A percentile compares a stretch with the other conserved stretches of the same genome.
Conservation (phyloP, 768 basidiomycete genomes). For the Suillus subaureus region DNA sequence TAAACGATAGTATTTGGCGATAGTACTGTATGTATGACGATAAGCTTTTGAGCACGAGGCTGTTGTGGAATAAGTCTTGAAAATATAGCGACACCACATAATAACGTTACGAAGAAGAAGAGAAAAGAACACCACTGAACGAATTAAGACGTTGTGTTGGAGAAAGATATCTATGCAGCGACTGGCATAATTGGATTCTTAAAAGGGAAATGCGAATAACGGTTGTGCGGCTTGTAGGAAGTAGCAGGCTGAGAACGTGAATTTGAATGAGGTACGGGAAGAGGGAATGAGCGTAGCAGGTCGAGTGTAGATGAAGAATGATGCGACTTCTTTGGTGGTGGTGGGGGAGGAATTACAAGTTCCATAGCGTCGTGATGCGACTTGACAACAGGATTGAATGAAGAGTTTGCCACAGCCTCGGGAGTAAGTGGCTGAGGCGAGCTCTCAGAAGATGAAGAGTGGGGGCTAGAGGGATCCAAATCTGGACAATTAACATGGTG, state of each 20-base stretch:
- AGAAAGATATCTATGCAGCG: slow-evolving; percentile 20
- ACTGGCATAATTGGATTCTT: slow-evolving; percentile 24
- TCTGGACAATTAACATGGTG: slow-evolving; percentile 39
- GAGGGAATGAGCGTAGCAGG: slow-evolving; percentile 49
- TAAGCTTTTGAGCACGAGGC: slow-evolving; percentile 13
- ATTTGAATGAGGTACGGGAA: slow-evolving; percentile 39
- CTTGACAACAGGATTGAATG: slow-evolving; percentile 23
- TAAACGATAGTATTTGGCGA: background rate
- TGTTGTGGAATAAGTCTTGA: slow-evolving; percentile 33
- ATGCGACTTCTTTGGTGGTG: slow-evolving; percentile 27
- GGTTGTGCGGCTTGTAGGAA: slow-evolving; percentile 29
- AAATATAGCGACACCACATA: slow-evolving; percentile 38
- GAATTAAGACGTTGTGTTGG: background rate
- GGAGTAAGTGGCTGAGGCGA: slow-evolving; percentile 37
- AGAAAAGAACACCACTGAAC: background rate
- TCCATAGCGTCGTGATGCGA: slow-evolving; percentile 30
- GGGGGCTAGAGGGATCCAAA: slow-evolving; percentile 44
- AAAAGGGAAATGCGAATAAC: slow-evolving; percentile 26
- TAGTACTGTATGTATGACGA: slow-evolving; percentile 5
- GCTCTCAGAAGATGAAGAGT: slow-evolving; percentile 39
- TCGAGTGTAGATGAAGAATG: slow-evolving; percentile 39
- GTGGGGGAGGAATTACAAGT: slow-evolving; percentile 28
- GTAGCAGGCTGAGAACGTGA: slow-evolving; percentile 18
- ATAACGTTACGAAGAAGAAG: background rate
- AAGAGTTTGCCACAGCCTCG: slow-evolving; percentile 24